Base-by-base conservation (phyloP, 1,139 yeast species). In the Yamadazyma kanchanaburiensis region DNA sequence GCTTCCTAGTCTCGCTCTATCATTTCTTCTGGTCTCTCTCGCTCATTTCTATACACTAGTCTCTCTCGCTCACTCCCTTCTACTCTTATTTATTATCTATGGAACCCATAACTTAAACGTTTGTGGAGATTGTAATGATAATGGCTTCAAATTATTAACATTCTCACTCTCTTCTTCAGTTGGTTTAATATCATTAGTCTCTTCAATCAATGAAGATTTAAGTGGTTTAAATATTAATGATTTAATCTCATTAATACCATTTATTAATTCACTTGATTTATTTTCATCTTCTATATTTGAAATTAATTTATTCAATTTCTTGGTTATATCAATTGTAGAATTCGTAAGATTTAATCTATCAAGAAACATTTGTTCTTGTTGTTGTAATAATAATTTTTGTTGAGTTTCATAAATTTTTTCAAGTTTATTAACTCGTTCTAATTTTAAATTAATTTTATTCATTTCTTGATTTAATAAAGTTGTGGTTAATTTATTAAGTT, bases 31-130 rank as follows among this genome's bases (percentile, higher is more conserved):
- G n/a, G n/a, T n/a, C n/a, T n/a, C n/a, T n/a, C n/a, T n/a, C n/a
- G n/a, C n/a, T n/a, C n/a, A n/a, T n/a, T n/a, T n/a, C n/a, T n/a
- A n/a, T n/a, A n/a, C n/a, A n/a, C n/a, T n/a, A n/a, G n/a, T n/a
- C n/a, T n/a, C n/a, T n/a, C n/a, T n/a, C n/a, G n/a, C n/a, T n/a
- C n/a, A n/a, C n/a, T n/a, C n/a, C n/a, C n/a, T n/a, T n/a, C n/a
- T n/a, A n/a, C n/a, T n/a, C n/a, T n/a, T n/a, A n/a, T 18, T 10
- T 18, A 18, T 18, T 20, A 7, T 9, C 43, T 48, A 67, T 21
- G 74, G 74, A 26, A 83, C 84, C 97, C 97, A 88, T 44, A 86
- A 83, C 55, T 89, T 84, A 57, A 86, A 88, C 21, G 80, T 64
- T 54, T 84, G 94, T 3, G 96, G 96, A 11, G 86, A 71, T 43